Conservation (phyloP, 306 rosid genomes). For the Quercus suber region DNA sequence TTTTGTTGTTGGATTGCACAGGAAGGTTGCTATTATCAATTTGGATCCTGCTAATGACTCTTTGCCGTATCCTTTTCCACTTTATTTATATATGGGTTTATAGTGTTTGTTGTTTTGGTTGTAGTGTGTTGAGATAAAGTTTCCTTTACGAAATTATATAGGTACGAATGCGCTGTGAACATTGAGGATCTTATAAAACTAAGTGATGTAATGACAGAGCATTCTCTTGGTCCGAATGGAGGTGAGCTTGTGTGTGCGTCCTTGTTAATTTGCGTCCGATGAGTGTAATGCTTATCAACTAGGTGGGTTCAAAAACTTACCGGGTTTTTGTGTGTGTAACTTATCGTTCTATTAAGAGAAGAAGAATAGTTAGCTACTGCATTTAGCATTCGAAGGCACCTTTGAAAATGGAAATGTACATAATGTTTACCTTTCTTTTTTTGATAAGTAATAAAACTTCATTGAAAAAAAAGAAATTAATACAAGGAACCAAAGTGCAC, state of each 20-base stretch:
- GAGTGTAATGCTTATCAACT: neutral
- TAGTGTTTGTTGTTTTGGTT: neutral
- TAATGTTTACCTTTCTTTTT: no score
- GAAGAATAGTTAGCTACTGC: neutral
- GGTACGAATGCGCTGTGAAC: constrained; percentile 83
- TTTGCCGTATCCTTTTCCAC: constrained; percentile 72
- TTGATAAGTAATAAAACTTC: no score
- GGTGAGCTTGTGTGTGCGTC: constrained; percentile 32
- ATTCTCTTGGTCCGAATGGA: constrained; percentile 93
- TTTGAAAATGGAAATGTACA: no score
- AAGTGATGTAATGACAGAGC: constrained; percentile 81
- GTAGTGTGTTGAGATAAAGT: constrained; percentile 16
- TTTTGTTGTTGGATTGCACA: constrained; percentile 35
- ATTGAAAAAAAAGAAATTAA: no score
- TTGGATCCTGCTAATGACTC: constrained; percentile 94
- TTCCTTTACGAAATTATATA: constrained; percentile 43
- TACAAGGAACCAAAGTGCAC: no score
- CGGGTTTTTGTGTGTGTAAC: no score
- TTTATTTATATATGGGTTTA: neutral
- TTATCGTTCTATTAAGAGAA: no score
- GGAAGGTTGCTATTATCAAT: constrained; percentile 90
- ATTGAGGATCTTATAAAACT: constrained; percentile 78
- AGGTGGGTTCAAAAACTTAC: no score
- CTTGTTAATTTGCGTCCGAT: neutral
- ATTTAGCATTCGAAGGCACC: neutral